Percentiles rank a stretch among this genome's conserved stretches.
Conservation (phyloP, 257 asterid species). For the Gentiana straminea region DNA sequence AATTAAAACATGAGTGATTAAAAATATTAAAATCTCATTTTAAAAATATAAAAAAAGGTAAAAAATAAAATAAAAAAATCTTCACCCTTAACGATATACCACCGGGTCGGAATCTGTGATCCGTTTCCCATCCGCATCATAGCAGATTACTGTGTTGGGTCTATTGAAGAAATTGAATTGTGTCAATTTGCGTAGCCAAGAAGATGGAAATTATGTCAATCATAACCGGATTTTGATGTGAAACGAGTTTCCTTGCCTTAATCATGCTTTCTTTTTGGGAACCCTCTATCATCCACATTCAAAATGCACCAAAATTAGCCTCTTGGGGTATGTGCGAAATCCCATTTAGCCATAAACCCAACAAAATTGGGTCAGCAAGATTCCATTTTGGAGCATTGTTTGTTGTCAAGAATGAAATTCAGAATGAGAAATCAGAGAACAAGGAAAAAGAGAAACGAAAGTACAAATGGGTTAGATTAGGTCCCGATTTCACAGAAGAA, state of each 20-base stretch:
- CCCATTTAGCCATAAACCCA: constrained; percentile 10
- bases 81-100: no score
- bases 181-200: no score
- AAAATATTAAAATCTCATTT: no score
- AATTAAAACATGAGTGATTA: no score
- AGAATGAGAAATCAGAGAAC: constrained; percentile 19
- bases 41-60: no score
- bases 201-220: no score
- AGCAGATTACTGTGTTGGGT: no score
- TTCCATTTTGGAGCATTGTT: constrained; percentile 8
- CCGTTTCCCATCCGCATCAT: no score
- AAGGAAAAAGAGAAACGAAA: constrained; percentile 21
- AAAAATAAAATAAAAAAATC: no score
- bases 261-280: constrained; percentile 14
- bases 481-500: constrained; percentile 34
- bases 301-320: neutral
- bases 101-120: no score
- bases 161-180: no score
- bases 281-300: constrained; percentile 10
- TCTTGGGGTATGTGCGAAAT: constrained; percentile 11
- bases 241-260: constrained; percentile 22
- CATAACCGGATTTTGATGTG: neutral
- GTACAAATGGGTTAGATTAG: constrained; percentile 37
- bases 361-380: constrained; percentile 10
- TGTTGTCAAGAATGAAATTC: constrained; percentile 13